Conservation (phyloP, 1,284 basidiomycete genomes). For the Moniliella sp. region DNA sequence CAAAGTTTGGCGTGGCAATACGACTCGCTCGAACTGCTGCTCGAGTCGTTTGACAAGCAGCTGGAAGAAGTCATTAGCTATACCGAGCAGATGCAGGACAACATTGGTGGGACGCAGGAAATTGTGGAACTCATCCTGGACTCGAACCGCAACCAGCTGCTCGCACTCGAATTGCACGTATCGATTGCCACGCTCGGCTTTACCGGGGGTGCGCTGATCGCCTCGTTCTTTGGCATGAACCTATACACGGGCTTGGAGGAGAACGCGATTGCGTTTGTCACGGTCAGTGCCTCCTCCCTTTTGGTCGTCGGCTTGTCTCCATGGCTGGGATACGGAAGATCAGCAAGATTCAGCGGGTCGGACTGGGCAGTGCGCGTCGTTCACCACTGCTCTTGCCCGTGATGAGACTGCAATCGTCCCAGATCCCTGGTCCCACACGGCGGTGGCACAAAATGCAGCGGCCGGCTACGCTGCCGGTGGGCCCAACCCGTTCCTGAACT, state of each 20-base stretch:
- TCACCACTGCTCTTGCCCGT: too few species aligned
- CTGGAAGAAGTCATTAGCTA: slow-evolving; percentile 18
- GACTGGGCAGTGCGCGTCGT: too few species aligned
- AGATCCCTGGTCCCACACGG: too few species aligned
- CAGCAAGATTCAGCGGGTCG: too few species aligned
- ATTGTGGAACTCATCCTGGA: slow-evolving; percentile 91
- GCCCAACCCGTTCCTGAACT: too few species aligned
- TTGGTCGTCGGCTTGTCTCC: too few species aligned
- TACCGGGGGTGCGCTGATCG: slow-evolving; percentile 70
- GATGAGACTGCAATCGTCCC: too few species aligned
- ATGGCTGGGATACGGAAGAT: too few species aligned
- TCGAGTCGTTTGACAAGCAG: slow-evolving; percentile 77
- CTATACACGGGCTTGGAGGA: slow-evolving; percentile 15
- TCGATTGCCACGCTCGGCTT: slow-evolving; percentile 86
- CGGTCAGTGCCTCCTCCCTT: too few species aligned
- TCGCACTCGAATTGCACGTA: slow-evolving; percentile 70
- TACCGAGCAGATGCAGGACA: slow-evolving; percentile 12
- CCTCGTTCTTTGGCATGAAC: slow-evolving; percentile 87
- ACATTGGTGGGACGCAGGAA: slow-evolving; percentile 79
- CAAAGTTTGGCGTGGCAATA: slow-evolving; percentile 4
- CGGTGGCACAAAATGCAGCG: too few species aligned
- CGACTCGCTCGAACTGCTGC: slow-evolving; percentile 65
- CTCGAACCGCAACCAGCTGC: slow-evolving; percentile 73
- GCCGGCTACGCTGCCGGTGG: too few species aligned
- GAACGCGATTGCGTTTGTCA: slow-evolving; percentile 13